Conservation (phyloP, 129 eudicot species). For the Escallonia herrerae region DNA sequence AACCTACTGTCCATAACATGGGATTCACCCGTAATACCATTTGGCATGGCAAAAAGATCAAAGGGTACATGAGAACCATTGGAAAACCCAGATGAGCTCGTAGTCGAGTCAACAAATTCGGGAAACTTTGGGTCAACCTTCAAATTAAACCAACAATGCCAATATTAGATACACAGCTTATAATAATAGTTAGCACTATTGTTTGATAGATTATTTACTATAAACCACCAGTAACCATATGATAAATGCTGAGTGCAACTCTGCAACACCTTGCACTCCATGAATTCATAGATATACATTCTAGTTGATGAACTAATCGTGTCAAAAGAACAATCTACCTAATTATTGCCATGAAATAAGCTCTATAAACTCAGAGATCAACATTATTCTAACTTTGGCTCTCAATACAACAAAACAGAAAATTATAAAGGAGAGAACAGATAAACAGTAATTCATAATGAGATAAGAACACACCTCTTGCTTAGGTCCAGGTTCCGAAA, state of each 20-base stretch:
- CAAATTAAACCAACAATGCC: background rate
- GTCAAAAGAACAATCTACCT: conserved; percentile 14
- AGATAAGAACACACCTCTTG: conserved; percentile 28
- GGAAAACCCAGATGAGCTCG: conserved; percentile 23
- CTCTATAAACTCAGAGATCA: conserved; percentile 5
- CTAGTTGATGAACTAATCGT: background rate
- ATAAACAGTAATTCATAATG: background rate
- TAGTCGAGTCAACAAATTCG: conserved; percentile 17
- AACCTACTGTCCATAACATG: conserved; percentile 19
- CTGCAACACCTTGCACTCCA: background rate
- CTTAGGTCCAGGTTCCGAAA: conserved; percentile 21
- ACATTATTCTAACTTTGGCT: background rate
- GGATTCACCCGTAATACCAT: conserved; percentile 25
- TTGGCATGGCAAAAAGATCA: conserved; percentile 38
- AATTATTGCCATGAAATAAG: conserved; percentile 9
- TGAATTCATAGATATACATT: background rate
- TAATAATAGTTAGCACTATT: background rate
- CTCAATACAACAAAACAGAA: conserved; percentile 8
- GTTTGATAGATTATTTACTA: background rate
- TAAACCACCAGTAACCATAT: background rate
- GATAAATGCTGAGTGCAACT: background rate
- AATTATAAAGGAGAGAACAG: background rate
- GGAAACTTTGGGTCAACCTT: conserved; percentile 19
- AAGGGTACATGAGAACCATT: conserved; percentile 21
- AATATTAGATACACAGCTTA: too few species aligned